A percentile compares a stretch with the other conserved stretches of the same genome.
Evolutionary conservation across 768 basidiomycete species (phyloP).

Genomic region (Rubroboletus satanas): DNA sequence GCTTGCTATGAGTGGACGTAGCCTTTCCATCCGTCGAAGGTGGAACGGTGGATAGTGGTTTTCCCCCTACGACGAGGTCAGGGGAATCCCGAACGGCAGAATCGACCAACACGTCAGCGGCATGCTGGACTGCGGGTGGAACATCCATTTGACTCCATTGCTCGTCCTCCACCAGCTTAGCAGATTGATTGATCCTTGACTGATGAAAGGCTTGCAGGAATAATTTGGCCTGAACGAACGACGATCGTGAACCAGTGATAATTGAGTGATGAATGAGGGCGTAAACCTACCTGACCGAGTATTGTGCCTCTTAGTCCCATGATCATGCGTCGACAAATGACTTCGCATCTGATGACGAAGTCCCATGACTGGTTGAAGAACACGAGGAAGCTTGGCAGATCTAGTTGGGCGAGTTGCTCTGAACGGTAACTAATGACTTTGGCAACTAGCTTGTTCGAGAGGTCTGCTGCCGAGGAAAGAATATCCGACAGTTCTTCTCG

Average conservation of each 20-base stretch:
- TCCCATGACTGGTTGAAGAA: constrained; percentile 86
- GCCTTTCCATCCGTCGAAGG: constrained; percentile 7
- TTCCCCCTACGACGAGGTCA: constrained; percentile 49
- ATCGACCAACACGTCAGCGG: constrained; percentile 71
- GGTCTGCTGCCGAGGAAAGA: constrained; percentile 75
- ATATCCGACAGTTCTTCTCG: constrained; percentile 73
- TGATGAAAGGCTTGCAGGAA: constrained; percentile 90
- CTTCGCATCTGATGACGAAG: constrained; percentile 87
- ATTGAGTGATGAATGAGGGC: neutral
- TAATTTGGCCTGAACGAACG: constrained; percentile 61
- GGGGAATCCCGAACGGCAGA: constrained; percentile 79
- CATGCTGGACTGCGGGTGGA: constrained; percentile 57
- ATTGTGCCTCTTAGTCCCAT: constrained; percentile 85
- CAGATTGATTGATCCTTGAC: constrained; percentile 68
- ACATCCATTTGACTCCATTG: constrained; percentile 84
- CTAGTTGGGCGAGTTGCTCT: constrained; percentile 73
- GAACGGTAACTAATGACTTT: constrained; percentile 73
- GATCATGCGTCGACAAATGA: constrained; percentile 85
- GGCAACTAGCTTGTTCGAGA: constrained; percentile 78
- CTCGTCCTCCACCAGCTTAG: constrained; percentile 93
- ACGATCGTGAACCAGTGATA: neutral
- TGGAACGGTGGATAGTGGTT: neutral
- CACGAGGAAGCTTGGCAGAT: constrained; percentile 68
- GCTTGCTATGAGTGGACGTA: constrained; percentile 17
- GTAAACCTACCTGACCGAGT: constrained; percentile 64